Evolutionary conservation across 257 asterid species (phyloP), one percentile per base, ranked within the genome.

Genomic region (Verbena officinalis): DNA sequence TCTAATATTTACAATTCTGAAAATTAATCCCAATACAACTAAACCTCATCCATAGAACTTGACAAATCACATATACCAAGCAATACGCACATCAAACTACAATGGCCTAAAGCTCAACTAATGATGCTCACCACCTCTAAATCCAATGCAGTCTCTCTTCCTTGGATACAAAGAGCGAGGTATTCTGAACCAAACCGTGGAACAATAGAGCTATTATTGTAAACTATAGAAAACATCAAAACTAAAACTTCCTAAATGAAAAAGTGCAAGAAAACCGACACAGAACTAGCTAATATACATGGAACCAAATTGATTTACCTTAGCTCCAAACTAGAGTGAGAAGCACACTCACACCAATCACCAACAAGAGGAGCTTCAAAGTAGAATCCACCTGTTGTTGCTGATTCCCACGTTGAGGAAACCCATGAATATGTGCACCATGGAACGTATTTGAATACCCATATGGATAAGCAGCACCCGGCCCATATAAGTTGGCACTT

Each of bases 381-480:
- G 69, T 21, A 64, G 69, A 68, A 65, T 78, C 81, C 1, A 80
- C 78, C 78, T 73, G 78, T 48, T 77, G 85, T 49, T 80, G 80
- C 51, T 73, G 89, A 67, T 27, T 73, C 31, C 59, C 30, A n/a
- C 73, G 80, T 9, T 57, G 80, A 15, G 77, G 80, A 43, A 67
- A 52, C 52, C 75, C 74, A 15, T 83, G 86, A 0, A 69, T 73
- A 36, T 77, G 83, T n/a, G 76, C 84, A 12, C 84, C 80, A 13
- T 77, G 83, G 46, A 80, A 77, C 7, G 71, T 15, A 62, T 72
- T 70, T 2, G 79, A 5, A 39, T 73, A 80, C 49, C 83, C 84
- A 30, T 71, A 65, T 13, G 83, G 79, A 58, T 71, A 68, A 65
- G 79, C 81, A 4, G 71, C 69, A 63, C 75, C 80, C 5, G 75